These are phyloP conservation scores for Melanopsichium pennsylvanicum DNA, from an alignment of 1,284 basidiomycete genomes.

Conservation along the genomic window DNA sequence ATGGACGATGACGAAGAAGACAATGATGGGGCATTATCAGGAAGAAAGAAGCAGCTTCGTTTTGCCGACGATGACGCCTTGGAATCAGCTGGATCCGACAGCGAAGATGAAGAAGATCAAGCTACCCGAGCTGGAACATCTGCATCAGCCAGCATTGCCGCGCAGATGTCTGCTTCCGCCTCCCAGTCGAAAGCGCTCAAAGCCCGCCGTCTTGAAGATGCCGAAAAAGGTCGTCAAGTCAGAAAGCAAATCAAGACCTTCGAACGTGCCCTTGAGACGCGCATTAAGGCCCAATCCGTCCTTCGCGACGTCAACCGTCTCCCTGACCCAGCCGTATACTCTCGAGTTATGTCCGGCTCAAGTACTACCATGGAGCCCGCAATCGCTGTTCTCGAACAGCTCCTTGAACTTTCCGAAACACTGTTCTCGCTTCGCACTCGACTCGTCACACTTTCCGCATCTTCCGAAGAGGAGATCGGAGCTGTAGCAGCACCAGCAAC, in stretches of 20 bases:
- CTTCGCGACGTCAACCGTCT: conserved; percentile 40
- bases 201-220: conserved; percentile 49
- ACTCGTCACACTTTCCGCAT: conserved; percentile 8
- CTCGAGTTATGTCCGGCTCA: conserved; percentile 5
- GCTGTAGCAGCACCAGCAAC: conserved; percentile 7
- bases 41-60: conserved; percentile 23
- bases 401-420: conserved; percentile 36
- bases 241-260: conserved; percentile 56
- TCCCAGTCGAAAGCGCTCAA: conserved; percentile 46
- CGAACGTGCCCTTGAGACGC: conserved; percentile 52
- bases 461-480: conserved; percentile 1
- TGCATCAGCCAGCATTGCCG: conserved; percentile 34
- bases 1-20: conserved; percentile 17
- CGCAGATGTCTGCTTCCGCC: conserved; percentile 39
- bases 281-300: conserved; percentile 56
- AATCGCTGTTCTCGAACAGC: conserved; percentile 22
- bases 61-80: conserved; percentile 11
- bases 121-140: conserved; percentile 3
- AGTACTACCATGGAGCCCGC: conserved; percentile 6
- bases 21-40: neutral
- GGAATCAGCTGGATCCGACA: neutral
- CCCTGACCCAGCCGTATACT: conserved; percentile 18
- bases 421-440: conserved; percentile 28
- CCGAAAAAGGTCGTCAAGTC: conserved; percentile 53
- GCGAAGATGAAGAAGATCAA: no score